Conservation (phyloP, 163 green algal species). For the Scenedesmus sp. region DNA sequence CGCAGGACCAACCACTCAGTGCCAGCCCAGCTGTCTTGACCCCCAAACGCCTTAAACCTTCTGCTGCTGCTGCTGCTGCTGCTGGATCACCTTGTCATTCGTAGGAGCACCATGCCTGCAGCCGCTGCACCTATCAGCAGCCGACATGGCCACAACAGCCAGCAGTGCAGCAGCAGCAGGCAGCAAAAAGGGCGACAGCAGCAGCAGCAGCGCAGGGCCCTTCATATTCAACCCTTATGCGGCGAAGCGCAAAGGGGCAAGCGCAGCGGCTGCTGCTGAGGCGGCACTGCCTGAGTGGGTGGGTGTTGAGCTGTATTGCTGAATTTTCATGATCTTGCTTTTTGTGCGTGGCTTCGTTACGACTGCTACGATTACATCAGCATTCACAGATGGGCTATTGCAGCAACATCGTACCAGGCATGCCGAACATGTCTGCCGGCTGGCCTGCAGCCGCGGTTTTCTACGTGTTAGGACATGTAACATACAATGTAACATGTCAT, state of each 20-base stretch:
- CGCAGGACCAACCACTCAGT: not conserved
- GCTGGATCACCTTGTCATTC: not conserved
- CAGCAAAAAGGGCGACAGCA: not conserved
- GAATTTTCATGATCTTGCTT: not conserved
- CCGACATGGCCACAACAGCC: not conserved
- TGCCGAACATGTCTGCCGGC: too few species aligned
- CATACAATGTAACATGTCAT: not conserved
- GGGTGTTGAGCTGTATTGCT: conserved; percentile 7
- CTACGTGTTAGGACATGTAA: not conserved
- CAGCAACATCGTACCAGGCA: too few species aligned
- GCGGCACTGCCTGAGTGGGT: conserved; percentile 65
- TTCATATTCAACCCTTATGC: conserved; percentile 86
- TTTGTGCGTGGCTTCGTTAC: not conserved
- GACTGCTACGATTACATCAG: too few species aligned
- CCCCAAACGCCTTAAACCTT: not conserved
- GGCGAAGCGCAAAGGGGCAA: conserved; percentile 56
- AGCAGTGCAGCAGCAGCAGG: not conserved
- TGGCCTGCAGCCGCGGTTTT: too few species aligned
- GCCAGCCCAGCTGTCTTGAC: not conserved
- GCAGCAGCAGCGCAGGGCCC: conserved; percentile 47
- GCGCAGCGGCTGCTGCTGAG: conserved; percentile 28
- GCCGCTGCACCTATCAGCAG: conserved; percentile 8
- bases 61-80: conserved; percentile 2
- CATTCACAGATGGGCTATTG: too few species aligned
- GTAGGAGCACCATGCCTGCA: conserved; percentile 6